phyloP scores from a whole-genome alignment of 805 yeast genomes.

The Wickerhamomyces silvicola region DNA sequence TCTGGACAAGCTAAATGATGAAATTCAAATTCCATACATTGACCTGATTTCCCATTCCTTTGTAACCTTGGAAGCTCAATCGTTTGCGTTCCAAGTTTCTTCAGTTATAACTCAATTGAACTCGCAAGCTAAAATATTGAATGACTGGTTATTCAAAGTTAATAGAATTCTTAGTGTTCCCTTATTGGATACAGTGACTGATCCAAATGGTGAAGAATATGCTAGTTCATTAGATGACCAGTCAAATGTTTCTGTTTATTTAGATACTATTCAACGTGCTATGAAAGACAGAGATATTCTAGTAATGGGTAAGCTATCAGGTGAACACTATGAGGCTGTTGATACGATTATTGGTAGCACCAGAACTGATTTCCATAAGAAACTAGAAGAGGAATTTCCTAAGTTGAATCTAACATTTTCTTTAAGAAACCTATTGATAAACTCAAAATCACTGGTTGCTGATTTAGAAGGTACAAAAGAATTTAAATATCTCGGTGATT shows the following conservation, averaged over 20 bases:
- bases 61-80: constrained; percentile 6
- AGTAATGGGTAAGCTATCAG: constrained; percentile 24
- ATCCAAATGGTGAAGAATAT: constrained; percentile 55
- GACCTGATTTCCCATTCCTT: constrained; percentile 1
- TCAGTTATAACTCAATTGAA: constrained; percentile 34
- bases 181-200: constrained; percentile 40
- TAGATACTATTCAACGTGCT: constrained; percentile 46
- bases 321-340: constrained; percentile 5
- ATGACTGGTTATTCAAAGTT: constrained; percentile 44
- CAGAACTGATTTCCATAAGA: constrained; percentile 8
- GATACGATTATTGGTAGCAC: constrained; percentile 7
- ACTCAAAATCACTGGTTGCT: constrained; percentile 7
- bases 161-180: constrained; percentile 39
- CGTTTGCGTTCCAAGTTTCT: constrained; percentile 11
- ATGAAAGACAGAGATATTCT: constrained; percentile 38
- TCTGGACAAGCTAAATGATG: constrained; percentile 4
- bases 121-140: constrained; percentile 43
- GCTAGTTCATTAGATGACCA: constrained; percentile 68
- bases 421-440: constrained; percentile 11
- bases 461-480: constrained; percentile 3
- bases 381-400: constrained; percentile 11
- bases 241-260: constrained; percentile 54
- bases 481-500: constrained; percentile 3
- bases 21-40: not conserved
- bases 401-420: not conserved